Conservation (phyloP, 225 moss, liverwort and hornwort species). For the Straminergon stramineum region DNA sequence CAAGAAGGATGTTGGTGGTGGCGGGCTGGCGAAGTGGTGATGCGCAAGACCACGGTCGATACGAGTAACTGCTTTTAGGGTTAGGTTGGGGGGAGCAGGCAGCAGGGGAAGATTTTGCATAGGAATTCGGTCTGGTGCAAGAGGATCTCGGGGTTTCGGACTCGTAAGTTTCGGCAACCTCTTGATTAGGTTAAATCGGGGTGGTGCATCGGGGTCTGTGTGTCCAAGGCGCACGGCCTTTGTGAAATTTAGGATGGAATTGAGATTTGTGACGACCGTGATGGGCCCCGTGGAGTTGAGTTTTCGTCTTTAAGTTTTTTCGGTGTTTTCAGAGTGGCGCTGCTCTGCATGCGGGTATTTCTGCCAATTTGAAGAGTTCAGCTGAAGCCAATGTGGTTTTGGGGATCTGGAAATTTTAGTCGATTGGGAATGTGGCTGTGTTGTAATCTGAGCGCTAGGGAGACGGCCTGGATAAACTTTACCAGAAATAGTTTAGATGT, state of each 20-base stretch:
- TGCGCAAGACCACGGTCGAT: neutral
- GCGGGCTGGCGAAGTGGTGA: neutral
- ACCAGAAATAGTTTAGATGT: neutral
- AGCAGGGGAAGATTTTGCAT: neutral
- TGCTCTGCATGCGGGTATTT: neutral
- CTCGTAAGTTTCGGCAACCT: neutral
- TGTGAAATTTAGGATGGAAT: neutral
- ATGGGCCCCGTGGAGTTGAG: neutral
- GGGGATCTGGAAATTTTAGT: neutral
- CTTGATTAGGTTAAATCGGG: constrained; percentile 1
- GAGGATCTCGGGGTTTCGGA: neutral
- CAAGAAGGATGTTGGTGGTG: neutral
- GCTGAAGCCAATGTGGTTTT: neutral
- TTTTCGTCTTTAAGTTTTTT: neutral
- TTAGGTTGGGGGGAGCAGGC: constrained; percentile 4
- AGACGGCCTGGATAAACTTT: neutral
- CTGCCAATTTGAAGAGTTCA: neutral
- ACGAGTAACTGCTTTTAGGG: constrained; percentile 25
- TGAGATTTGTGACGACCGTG: neutral
- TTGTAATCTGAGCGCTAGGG: neutral
- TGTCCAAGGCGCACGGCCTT: neutral
- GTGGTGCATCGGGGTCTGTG: neutral
- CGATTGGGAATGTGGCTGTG: neutral
- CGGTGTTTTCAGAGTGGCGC: neutral
- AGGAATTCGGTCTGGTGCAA: neutral